Evolutionary conservation across 257 asterid species (phyloP), one percentile per base, ranked within the genome.

Genomic region (Knoxia roxburghii): DNA sequence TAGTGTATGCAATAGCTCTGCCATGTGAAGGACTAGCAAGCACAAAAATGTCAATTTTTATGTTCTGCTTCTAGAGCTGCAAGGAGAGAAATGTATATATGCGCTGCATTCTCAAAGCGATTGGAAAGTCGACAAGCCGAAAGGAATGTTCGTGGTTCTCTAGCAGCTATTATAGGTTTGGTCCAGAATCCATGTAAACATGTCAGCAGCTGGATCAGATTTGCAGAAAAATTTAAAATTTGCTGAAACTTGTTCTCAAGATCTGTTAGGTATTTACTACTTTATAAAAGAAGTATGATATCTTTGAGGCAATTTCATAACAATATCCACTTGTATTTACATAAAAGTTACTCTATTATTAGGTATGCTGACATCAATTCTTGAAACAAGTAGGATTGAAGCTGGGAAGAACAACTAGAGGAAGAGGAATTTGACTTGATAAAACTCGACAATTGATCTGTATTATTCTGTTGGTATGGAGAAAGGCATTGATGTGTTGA

Each of bases 91-190:
- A 85, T 81, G 88, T 27, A 71, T 27, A 75, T 90, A 24, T 63
- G 90, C 39, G 60, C 75, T 15, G 82, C 82, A 6, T 64, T 90
- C 48, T 79, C 82, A 70, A 88, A 70, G 39, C 96, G 85, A 65
- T 85, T 82, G 96, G 95, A 90, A 73, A 86, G 95, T 15, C 88
- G 68, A 58, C 88, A 90, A 65, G 88, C 95, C 1, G 96, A 88
- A 52, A 76, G 86, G 62, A 91, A 91, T 68, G 76, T 91, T 3
- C 92, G 95, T 18, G 88, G 86, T 33, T 72, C 86, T 26, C 74
- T 87, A 51, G 91, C 94, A 12, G 95, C 85, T 56, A 79, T 89
- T 15, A 69, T 55, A 4, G 87, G 95, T 55, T 74, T 87, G 11
- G 78, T 86, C 15, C 85, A 85, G 50, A 39, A 82, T 13, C 79